A percentile compares a stretch with the other conserved stretches of the same genome.
These are phyloP conservation scores for Phytophthora brassicae DNA, from an alignment of 352 stramenopile genomes.

Conservation along the genomic window DNA sequence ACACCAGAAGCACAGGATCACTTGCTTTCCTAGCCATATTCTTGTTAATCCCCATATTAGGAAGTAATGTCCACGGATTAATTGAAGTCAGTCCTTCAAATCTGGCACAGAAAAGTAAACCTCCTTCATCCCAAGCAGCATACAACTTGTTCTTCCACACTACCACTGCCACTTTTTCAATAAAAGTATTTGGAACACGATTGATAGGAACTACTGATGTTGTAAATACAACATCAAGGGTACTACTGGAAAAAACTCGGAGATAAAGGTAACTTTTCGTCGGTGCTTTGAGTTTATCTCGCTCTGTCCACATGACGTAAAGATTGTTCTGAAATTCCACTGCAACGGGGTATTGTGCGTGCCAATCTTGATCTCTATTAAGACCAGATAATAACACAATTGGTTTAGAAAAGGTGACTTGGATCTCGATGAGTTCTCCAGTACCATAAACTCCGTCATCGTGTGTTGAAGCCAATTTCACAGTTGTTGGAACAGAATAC, in stretches of 20 bases:
- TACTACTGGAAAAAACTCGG: slow-evolving; percentile 46
- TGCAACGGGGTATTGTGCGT: slow-evolving; percentile 43
- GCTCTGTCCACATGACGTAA: slow-evolving; percentile 74
- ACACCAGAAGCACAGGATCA: slow-evolving; percentile 46
- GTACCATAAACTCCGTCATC: slow-evolving; percentile 50
- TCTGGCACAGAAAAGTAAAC: slow-evolving; percentile 51
- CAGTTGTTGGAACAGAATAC: slow-evolving; percentile 54
- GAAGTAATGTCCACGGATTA: slow-evolving; percentile 58
- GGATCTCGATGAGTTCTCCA: slow-evolving; percentile 68
- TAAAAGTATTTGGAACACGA: slow-evolving; percentile 46
- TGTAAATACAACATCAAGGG: slow-evolving; percentile 33
- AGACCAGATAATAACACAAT: slow-evolving; percentile 64
- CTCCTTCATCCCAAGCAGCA: slow-evolving; percentile 73
- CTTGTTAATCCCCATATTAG: slow-evolving; percentile 66
- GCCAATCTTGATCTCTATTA: slow-evolving; percentile 58
- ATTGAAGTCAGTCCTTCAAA: slow-evolving; percentile 46
- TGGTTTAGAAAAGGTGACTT: slow-evolving; percentile 67
- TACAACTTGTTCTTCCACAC: slow-evolving; percentile 57
- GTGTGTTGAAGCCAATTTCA: slow-evolving; percentile 59
- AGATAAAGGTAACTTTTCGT: slow-evolving; percentile 62
- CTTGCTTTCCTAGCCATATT: slow-evolving; percentile 52
- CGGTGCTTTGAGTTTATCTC: slow-evolving; percentile 30
- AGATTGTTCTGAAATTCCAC: slow-evolving; percentile 45
- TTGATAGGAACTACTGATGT: slow-evolving; percentile 40
- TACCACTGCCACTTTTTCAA: slow-evolving; percentile 44